Evolutionary conservation across 2,329 filamentous ascomycete species (phyloP).

Genomic region (Cladosporium sp.): DNA sequence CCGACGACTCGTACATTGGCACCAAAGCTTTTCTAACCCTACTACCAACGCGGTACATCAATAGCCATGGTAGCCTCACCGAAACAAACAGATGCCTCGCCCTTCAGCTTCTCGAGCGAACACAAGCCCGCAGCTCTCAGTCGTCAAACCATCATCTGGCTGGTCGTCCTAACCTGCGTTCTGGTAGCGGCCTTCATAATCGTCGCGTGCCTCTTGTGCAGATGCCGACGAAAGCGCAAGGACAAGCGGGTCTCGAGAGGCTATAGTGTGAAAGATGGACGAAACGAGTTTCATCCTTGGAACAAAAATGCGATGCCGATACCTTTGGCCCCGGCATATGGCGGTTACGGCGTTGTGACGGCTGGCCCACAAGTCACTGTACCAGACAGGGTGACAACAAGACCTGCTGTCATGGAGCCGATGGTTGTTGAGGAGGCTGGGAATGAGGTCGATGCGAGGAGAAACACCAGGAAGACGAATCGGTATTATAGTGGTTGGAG

Average conservation of each 20-base stretch:
- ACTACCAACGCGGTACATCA: neutral
- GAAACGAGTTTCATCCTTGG: slow-evolving; percentile 13
- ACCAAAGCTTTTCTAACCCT: neutral
- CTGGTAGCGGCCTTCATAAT: slow-evolving; percentile 10
- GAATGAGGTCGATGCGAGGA: neutral
- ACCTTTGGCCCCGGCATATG: neutral
- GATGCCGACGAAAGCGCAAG: slow-evolving; percentile 9
- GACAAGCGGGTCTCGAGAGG: neutral
- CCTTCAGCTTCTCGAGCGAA: slow-evolving; percentile 5
- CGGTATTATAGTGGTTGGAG: slow-evolving; percentile 1
- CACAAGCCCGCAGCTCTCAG: neutral
- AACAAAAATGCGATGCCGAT: slow-evolving; percentile 5
- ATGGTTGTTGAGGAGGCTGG: slow-evolving; percentile 7
- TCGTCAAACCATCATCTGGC: slow-evolving; percentile 13
- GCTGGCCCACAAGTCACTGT: neutral
- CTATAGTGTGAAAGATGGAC: slow-evolving; percentile 10
- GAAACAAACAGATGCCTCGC: slow-evolving; percentile 2
- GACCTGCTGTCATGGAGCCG: slow-evolving; percentile 3
- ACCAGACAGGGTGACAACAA: neutral
- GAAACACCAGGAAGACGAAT: slow-evolving; percentile 1
- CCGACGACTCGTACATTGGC: neutral
- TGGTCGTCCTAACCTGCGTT: slow-evolving; percentile 10
- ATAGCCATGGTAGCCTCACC: neutral
- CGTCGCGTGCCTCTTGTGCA: slow-evolving; percentile 10
- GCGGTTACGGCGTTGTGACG: neutral